Evolutionary conservation across 2,329 filamentous ascomycete genomes (phyloP).

Genomic region (Diaporthe amygdali): DNA sequence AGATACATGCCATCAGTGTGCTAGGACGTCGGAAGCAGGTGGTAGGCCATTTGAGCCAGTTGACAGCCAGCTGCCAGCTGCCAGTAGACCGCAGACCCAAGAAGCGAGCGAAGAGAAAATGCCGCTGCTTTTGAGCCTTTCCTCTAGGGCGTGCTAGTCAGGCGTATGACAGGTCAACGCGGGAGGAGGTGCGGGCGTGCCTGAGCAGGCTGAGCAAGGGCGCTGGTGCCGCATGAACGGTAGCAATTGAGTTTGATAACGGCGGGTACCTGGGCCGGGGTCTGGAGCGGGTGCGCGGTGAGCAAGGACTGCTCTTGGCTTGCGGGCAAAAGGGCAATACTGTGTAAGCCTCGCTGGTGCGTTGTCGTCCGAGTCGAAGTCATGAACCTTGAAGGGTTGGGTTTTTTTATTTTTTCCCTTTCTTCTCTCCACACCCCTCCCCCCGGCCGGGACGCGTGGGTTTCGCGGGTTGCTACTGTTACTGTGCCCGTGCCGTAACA

Average conservation of each 20-base stretch:
- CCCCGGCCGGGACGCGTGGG: slow-evolving; percentile 2
- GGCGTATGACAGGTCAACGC: not conserved
- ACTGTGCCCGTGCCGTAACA: not conserved
- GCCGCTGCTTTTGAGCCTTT: not conserved
- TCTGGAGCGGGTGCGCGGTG: not conserved
- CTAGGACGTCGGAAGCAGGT: not conserved
- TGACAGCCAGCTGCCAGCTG: not conserved
- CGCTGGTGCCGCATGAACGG: slow-evolving; percentile 10
- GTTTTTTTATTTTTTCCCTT: too few species aligned
- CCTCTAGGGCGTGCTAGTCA: not conserved
- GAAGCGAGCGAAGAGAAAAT: not conserved
- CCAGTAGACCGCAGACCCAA: not conserved
- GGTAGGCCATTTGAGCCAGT: not conserved
- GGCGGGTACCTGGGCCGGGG: slow-evolving; percentile 1
- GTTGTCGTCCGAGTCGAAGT: not conserved
- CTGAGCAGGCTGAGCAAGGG: not conserved
- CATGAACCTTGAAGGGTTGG: not conserved
- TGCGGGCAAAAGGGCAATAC: not conserved
- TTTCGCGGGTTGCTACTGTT: not conserved
- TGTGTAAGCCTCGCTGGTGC: not conserved
- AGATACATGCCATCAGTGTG: not conserved
- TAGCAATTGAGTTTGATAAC: slow-evolving; percentile 15
- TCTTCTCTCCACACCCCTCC: too few species aligned
- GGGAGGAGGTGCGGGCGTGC: not conserved
- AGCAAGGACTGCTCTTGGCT: not conserved